Evolutionary conservation across 1,284 basidiomycete species (phyloP).

Genomic region (Phellinidium pouzarii): DNA sequence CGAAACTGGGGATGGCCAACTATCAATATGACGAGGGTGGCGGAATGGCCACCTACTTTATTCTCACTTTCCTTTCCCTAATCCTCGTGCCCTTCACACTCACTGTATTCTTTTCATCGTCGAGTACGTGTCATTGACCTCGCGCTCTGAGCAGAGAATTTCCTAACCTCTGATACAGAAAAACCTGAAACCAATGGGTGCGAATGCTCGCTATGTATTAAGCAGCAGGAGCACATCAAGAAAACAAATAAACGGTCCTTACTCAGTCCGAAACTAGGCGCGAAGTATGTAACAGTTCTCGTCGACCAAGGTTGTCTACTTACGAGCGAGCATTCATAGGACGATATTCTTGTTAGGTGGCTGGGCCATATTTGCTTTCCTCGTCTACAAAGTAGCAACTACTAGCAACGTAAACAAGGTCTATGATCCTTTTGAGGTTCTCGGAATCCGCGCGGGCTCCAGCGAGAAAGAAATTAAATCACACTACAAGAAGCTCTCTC

Average conservation of each 20-base stretch:
- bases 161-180: constrained; percentile 20
- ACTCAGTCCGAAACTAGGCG: constrained; percentile 36
- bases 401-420: constrained; percentile 59
- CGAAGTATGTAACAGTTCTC: constrained; percentile 33
- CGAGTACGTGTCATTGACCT: constrained; percentile 31
- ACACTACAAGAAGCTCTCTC: constrained; percentile 92
- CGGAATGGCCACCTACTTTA: constrained; percentile 84
- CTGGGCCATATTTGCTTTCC: constrained; percentile 69
- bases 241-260: constrained; percentile 40
- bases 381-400: constrained; percentile 63
- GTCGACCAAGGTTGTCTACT: background rate
- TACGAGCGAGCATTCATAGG: constrained; percentile 26
- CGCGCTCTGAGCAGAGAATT: background rate
- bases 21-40: constrained; percentile 88
- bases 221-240: constrained; percentile 45
- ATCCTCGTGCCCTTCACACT: constrained; percentile 73
- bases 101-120: constrained; percentile 34
- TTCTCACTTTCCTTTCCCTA: constrained; percentile 79
- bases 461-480: constrained; percentile 94
- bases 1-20: constrained; percentile 49
- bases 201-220: constrained; percentile 57
- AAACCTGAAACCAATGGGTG: constrained; percentile 40
- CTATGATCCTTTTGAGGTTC: constrained; percentile 94
- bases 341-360: constrained; percentile 57
- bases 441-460: constrained; percentile 67